These are phyloP conservation scores for Draba incana DNA, from an alignment of 345 rosid species.

Conservation along the genomic window DNA sequence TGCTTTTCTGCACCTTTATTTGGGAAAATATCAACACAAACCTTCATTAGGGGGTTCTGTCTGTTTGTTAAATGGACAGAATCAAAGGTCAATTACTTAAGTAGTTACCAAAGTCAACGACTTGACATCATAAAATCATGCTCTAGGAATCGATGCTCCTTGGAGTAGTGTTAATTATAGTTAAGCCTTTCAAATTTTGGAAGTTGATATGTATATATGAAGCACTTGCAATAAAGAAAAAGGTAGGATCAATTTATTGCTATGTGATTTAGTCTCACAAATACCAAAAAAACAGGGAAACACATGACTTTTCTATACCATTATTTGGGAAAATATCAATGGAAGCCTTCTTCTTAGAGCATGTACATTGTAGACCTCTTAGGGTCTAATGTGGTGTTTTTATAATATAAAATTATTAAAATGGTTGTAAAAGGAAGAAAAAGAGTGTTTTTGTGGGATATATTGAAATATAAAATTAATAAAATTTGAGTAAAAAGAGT, in stretches of 20 bases:
- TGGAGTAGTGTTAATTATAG: background rate
- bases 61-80: background rate
- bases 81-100: background rate
- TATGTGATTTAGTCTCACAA: too few species aligned
- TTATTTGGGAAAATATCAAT: conserved; percentile 1
- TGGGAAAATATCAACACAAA: background rate
- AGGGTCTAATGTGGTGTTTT: too few species aligned
- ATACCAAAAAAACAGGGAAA: too few species aligned
- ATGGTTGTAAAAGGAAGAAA: too few species aligned
- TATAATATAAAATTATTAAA: too few species aligned
- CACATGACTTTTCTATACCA: too few species aligned
- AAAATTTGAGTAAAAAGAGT: too few species aligned
- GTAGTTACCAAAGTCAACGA: conserved; percentile 6
- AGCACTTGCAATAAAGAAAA: background rate
- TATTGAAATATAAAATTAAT: too few species aligned
- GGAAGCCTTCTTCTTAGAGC: background rate
- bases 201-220: background rate
- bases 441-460: too few species aligned
- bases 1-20: background rate
- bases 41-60: background rate
- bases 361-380: too few species aligned
- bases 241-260: too few species aligned
- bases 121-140: conserved; percentile 9
- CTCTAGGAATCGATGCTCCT: background rate
- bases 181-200: background rate